Evolutionary conservation across 306 rosid species (phyloP).

Genomic region (Carpinus viminea): DNA sequence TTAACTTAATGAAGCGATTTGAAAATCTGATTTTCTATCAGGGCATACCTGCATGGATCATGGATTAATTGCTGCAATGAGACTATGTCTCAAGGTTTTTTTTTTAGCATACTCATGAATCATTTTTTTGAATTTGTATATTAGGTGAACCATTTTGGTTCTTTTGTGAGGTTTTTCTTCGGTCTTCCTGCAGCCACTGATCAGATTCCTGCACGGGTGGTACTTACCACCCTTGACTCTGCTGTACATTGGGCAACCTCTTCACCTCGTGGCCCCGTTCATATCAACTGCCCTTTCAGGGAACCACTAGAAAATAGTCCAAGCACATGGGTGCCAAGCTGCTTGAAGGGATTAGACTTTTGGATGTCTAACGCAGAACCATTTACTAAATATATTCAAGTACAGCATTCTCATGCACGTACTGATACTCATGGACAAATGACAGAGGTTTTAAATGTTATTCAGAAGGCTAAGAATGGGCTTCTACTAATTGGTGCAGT

Average conservation of each 20-base stretch:
- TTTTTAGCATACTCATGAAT: constrained; percentile 29
- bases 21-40: constrained; percentile 8
- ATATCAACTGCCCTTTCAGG: constrained; percentile 86
- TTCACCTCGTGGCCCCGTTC: constrained; percentile 87
- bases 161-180: constrained; percentile 91
- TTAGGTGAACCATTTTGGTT: constrained; percentile 94
- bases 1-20: constrained; percentile 7
- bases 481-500: constrained; percentile 75
- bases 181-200: constrained; percentile 85
- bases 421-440: constrained; percentile 44
- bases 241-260: constrained; percentile 84
- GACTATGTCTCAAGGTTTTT: constrained; percentile 1
- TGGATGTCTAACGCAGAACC: constrained; percentile 80
- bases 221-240: constrained; percentile 90
- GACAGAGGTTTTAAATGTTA: constrained; percentile 56
- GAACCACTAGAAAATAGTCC: constrained; percentile 90
- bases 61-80: constrained; percentile 19
- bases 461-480: constrained; percentile 55
- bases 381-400: constrained; percentile 76
- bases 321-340: constrained; percentile 60
- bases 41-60: constrained; percentile 15
- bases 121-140: constrained; percentile 22
- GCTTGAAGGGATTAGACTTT: constrained; percentile 68
- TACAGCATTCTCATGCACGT: constrained; percentile 37
- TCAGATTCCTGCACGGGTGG: constrained; percentile 72